Conservation (phyloP, 73 alveolate species). For the Effrenium voratum region DNA sequence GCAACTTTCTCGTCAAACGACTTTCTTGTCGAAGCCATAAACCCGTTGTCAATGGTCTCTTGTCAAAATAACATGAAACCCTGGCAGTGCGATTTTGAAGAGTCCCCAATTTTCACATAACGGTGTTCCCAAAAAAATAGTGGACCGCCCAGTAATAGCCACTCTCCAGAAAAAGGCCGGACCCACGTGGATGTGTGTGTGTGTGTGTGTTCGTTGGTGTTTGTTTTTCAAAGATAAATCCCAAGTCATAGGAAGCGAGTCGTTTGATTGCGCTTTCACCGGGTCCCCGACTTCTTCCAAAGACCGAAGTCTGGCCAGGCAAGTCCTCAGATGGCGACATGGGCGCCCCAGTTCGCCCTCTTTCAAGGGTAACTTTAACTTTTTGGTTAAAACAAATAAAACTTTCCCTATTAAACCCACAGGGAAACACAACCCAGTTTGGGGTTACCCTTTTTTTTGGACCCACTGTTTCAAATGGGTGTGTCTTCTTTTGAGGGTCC, state of each 20-base stretch:
- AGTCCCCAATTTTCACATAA: neutral
- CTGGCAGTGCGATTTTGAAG: neutral
- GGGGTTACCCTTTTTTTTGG: too few species aligned
- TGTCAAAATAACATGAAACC: neutral
- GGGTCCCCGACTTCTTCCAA: constrained; percentile 29
- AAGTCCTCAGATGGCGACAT: neutral
- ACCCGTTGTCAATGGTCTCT: neutral
- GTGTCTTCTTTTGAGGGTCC: too few species aligned
- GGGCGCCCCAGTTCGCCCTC: too few species aligned
- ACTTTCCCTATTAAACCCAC: too few species aligned
- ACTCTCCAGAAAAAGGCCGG: too few species aligned
- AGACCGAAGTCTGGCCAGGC: constrained; percentile 89
- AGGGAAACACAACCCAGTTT: too few species aligned
- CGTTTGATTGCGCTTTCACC: neutral
- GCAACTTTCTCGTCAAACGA: neutral
- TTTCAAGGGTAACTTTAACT: too few species aligned
- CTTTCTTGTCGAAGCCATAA: neutral
- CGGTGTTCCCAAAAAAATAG: neutral
- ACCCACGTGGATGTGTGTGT: neutral
- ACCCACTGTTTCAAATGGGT: too few species aligned
- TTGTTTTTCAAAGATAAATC: neutral
- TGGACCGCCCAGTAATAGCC: neutral
- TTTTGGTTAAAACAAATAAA: too few species aligned
- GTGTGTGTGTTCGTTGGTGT: neutral
- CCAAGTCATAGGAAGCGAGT: neutral